Evolutionary conservation across 2,329 filamentous ascomycete genomes (phyloP), one percentile per base, ranked within the genome.

Genomic region (Amylocarpus encephaloides): DNA sequence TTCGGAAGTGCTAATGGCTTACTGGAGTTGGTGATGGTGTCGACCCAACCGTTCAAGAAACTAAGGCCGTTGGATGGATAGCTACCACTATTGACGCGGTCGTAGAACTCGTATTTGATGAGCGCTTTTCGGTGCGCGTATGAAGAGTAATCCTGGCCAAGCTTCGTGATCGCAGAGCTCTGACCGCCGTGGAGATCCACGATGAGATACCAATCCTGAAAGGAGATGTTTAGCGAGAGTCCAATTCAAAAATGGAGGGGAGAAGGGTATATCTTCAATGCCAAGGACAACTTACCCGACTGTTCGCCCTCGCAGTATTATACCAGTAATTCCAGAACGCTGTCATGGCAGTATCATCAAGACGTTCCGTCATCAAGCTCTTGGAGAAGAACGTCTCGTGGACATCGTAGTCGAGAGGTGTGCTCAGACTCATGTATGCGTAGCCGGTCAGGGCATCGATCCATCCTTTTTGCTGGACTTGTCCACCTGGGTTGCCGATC

Each of bases 321-420:
- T 49, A 36, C 43, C 38, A 55, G 32, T 58, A 58, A 5, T 34
- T 40, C 52, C 50, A 53, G 45, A 55, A 58, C 10, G 48, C 44
- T 11, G 18, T 35, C 13, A 52, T 36, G 6, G 49, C 53, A 16
- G 50, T 47, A 16, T 49, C 43, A 15, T 43, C 49, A 6, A 58
- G 26, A 7, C 16, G 33, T 5, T 46, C 52, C 7, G 54, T 57
- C 55, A 57, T 57, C 9, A 57, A 44, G 30, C 50, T 55, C 36
- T 55, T 57, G 15, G 55, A 55, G 50, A 57, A 57, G 32, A 57
- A 57, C 10, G 55, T 57, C 33, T 57, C 55, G 46, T 55, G 52
- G 46, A 55, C 22, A 50, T 55, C 50, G 48, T 55, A 55, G 29
- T 57, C 49, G 15, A 57, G 35, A 0, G 46, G 43, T 5, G 50